These are phyloP conservation scores for Fistulina hepatica DNA, from an alignment of 1,284 basidiomycete species.

Conservation along the genomic window DNA sequence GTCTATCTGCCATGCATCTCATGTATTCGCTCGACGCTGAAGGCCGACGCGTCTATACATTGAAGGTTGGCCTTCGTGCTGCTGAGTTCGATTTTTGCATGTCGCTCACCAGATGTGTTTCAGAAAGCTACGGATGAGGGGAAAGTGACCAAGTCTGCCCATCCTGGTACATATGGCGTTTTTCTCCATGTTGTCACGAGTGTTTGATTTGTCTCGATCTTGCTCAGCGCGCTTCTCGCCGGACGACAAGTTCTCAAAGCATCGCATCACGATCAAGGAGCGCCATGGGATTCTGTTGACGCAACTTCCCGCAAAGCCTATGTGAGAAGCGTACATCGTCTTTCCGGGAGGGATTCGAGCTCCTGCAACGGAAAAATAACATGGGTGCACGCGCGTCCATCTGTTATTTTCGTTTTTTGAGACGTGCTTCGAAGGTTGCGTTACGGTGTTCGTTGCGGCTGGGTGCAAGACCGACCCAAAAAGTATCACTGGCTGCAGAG, in stretches of 20 bases:
- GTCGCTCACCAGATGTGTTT: conserved; percentile 9
- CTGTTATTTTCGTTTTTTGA: too few relatives aligned
- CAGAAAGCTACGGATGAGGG: conserved; percentile 79
- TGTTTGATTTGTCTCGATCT: conserved; percentile 17
- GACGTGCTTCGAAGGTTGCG: too few relatives aligned
- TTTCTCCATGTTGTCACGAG: too few relatives aligned
- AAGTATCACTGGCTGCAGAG: too few relatives aligned
- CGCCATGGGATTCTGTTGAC: conserved; percentile 79
- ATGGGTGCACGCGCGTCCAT: too few relatives aligned
- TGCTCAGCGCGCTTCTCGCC: conserved; percentile 83
- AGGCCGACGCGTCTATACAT: conserved; percentile 80
- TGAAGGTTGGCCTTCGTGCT: conserved; percentile 56
- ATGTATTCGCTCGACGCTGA: conserved; percentile 82
- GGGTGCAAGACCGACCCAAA: too few relatives aligned
- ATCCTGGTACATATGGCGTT: conserved; percentile 60
- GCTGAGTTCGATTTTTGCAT: background rate
- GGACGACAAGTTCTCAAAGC: conserved; percentile 95
- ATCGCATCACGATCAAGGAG: conserved; percentile 92
- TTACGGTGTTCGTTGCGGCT: too few relatives aligned
- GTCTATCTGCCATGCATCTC: conserved; percentile 66
- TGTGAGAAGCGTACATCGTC: conserved; percentile 35
- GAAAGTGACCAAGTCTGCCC: conserved; percentile 84
- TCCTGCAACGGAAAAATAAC: too few relatives aligned
- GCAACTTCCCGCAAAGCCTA: conserved; percentile 80
- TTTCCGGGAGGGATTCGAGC: too few relatives aligned